These are phyloP conservation scores for Coemansia umbellata DNA, from an alignment of 192 early-diverging fungal species.

Conservation along the genomic window DNA sequence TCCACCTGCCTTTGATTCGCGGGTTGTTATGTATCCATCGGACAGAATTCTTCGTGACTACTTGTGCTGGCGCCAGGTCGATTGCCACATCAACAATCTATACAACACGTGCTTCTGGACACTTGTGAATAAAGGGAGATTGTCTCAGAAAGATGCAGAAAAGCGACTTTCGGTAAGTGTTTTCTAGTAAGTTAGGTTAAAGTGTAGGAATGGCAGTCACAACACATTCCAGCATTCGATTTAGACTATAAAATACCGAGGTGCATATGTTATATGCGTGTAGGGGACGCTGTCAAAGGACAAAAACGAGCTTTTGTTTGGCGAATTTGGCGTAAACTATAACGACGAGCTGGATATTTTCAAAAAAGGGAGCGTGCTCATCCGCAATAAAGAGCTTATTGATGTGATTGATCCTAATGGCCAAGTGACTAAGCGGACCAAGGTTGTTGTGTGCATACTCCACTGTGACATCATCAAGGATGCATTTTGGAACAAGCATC, in stretches of 20 bases:
- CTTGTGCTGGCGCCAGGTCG: constrained; percentile 90
- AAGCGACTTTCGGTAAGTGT: constrained; percentile 61
- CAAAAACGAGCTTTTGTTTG: constrained; percentile 91
- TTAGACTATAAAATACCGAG: no score
- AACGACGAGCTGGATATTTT: constrained; percentile 76
- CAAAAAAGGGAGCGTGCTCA: constrained; percentile 81
- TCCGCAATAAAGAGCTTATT: constrained; percentile 53
- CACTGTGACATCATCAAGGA: constrained; percentile 75
- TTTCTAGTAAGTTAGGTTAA: no score
- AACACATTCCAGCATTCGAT: no score
- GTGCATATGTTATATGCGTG: no score
- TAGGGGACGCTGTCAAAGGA: constrained; percentile 82
- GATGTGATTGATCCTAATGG: constrained; percentile 9
- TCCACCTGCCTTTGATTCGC: constrained; percentile 88
- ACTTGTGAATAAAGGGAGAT: constrained; percentile 68
- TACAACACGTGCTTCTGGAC: constrained; percentile 97
- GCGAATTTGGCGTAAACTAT: constrained; percentile 85
- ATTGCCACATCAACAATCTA: constrained; percentile 92
- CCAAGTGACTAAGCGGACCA: constrained; percentile 50
- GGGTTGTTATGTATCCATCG: constrained; percentile 84
- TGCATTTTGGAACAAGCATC: constrained; percentile 64
- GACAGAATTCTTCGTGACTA: constrained; percentile 85
- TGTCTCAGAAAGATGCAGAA: constrained; percentile 72
- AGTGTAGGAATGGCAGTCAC: no score
- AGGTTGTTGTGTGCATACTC: constrained; percentile 48